A percentile compares a stretch with the other conserved stretches of the same genome.
Evolutionary conservation across 2,329 filamentous ascomycete species (phyloP).

Genomic region (Aspergillus sp.): DNA sequence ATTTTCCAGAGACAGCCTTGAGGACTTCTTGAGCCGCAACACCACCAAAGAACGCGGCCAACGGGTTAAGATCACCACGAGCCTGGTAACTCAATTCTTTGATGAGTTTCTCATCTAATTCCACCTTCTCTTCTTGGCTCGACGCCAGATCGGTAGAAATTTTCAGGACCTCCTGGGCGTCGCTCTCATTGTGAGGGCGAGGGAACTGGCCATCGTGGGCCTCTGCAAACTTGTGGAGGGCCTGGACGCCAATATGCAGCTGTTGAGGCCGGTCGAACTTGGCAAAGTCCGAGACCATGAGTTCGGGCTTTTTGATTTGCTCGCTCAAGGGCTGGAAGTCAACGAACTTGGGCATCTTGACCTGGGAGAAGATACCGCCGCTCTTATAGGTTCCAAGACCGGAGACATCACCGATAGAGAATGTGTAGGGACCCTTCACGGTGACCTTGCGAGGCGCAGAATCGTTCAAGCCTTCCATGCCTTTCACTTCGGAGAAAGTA

Average conservation of each 20-base stretch:
- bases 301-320: constrained; percentile 81
- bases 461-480: constrained; percentile 84
- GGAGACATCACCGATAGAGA: constrained; percentile 92
- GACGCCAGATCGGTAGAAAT: constrained; percentile 72
- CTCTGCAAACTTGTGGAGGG: constrained; percentile 81
- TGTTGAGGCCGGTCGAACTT: constrained; percentile 95
- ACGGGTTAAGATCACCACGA: constrained; percentile 81
- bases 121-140: constrained; percentile 66
- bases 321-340: constrained; percentile 80
- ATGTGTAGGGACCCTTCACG: constrained; percentile 94
- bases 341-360: constrained; percentile 96
- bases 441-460: constrained; percentile 84
- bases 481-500: constrained; percentile 88
- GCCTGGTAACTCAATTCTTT: constrained; percentile 95
- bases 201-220: constrained; percentile 70
- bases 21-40: constrained; percentile 91
- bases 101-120: constrained; percentile 88
- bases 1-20: constrained; percentile 97
- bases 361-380: constrained; percentile 88
- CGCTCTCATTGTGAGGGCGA: constrained; percentile 77
- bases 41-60: constrained; percentile 94
- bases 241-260: constrained; percentile 88
- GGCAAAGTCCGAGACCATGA: constrained; percentile 90
- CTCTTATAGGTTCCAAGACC: constrained; percentile 82
- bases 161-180: constrained; percentile 75